phyloP scores from a whole-genome alignment of 225 moss, liverwort and hornwort species.

The Anthoceros angustus region DNA sequence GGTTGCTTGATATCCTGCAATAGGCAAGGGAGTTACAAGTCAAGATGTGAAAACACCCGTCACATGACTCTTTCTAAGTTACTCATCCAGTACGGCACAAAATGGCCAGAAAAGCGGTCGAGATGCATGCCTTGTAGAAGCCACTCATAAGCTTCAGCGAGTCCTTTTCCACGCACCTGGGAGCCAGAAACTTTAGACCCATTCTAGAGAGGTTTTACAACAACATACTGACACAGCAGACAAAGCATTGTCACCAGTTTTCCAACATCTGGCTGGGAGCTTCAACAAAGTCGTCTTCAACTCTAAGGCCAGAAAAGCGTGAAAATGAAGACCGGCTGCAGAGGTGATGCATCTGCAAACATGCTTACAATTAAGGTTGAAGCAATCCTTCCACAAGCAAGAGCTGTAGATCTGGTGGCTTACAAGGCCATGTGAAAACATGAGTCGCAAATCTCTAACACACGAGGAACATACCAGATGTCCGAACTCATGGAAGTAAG shows the following conservation, averaged over 20 bases:
- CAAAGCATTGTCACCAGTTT: constrained; percentile 35
- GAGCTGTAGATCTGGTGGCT: neutral
- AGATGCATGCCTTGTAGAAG: constrained; percentile 54
- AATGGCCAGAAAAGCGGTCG: neutral
- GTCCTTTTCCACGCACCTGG: constrained; percentile 74
- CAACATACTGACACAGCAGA: neutral
- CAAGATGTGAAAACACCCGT: neutral
- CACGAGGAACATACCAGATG: constrained; percentile 53
- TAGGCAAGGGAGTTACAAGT: neutral
- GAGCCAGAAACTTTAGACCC: neutral
- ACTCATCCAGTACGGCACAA: constrained; percentile 10
- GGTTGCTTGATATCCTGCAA: constrained; percentile 52
- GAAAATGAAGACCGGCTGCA: constrained; percentile 88
- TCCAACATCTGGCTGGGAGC: constrained; percentile 98
- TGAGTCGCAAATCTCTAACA: neutral
- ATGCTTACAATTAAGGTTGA: constrained; percentile 11
- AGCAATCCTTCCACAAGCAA: constrained; percentile 5
- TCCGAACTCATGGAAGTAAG: constrained; percentile 93
- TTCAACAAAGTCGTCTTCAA: constrained; percentile 96
- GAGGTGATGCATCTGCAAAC: constrained; percentile 91
- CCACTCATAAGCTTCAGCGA: constrained; percentile 92
- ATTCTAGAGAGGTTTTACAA: constrained; percentile 3
- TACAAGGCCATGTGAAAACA: neutral
- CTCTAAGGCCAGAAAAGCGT: constrained; percentile 77
- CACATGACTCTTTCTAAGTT: neutral